Conservation (phyloP, 2,329 filamentous ascomycete species). For the Neofusicoccum ribis region DNA sequence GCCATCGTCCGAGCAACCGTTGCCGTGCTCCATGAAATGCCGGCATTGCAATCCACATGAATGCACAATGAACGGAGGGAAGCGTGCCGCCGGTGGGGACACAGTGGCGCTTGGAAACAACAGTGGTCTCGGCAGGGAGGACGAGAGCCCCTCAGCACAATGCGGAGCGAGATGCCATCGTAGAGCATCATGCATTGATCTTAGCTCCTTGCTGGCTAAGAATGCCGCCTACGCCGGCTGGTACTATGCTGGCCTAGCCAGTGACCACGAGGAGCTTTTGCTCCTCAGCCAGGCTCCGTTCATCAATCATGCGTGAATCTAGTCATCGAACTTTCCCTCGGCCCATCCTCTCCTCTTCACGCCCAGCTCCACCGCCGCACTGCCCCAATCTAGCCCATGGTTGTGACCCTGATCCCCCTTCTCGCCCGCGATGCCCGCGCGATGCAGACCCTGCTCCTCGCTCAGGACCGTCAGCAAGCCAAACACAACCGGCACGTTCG, state of each 20-base stretch:
- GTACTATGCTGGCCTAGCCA: background rate
- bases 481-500: conserved; percentile 85
- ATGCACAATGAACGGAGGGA: background rate
- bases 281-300: background rate
- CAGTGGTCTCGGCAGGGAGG: conserved; percentile 5
- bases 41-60: background rate
- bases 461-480: conserved; percentile 85
- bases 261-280: background rate
- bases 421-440: conserved; percentile 68
- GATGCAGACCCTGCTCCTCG: conserved; percentile 82
- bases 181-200: background rate
- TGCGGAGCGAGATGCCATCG: background rate
- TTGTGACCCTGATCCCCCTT: conserved; percentile 66
- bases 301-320: conserved; percentile 18
- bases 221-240: background rate
- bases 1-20: conserved; percentile 1
- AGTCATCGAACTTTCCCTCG: conserved; percentile 62
- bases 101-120: conserved; percentile 1
- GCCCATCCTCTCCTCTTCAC: conserved; percentile 84
- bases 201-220: background rate
- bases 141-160: background rate
- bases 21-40: background rate
- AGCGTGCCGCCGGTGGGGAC: background rate
- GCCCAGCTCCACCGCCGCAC: conserved; percentile 90
- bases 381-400: conserved; percentile 95